These are phyloP conservation scores for Trypanosoma melophagium DNA, from an alignment of 208 protist species.

Conservation along the genomic window DNA sequence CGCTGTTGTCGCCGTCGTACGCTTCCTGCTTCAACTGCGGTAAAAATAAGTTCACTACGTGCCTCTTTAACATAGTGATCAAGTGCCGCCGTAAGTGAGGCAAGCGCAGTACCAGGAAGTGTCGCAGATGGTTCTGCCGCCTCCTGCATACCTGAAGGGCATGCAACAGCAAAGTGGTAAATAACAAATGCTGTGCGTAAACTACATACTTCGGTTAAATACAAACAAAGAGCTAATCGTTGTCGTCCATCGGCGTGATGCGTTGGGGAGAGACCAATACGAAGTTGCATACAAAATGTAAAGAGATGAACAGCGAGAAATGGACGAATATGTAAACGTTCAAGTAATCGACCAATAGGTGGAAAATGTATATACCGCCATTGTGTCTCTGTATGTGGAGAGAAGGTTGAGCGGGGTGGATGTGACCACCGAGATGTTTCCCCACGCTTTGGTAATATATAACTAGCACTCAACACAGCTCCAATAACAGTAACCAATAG, in stretches of 20 bases:
- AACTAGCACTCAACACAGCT: conserved; percentile 42
- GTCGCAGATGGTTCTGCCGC: not conserved
- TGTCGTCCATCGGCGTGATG: conserved; percentile 52
- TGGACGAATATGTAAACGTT: conserved; percentile 29
- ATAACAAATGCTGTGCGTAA: conserved; percentile 40
- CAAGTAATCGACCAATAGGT: conserved; percentile 63
- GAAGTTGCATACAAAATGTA: conserved; percentile 47
- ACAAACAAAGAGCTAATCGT: conserved; percentile 37
- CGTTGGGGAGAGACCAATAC: conserved; percentile 45
- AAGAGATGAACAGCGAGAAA: conserved; percentile 65
- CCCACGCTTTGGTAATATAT: conserved; percentile 40
- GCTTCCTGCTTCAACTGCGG: conserved; percentile 8
- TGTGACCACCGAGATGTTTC: conserved; percentile 13
- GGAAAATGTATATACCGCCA: conserved; percentile 60
- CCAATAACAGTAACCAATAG: conserved; percentile 53
- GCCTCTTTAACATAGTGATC: conserved; percentile 40
- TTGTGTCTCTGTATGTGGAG: conserved; percentile 29
- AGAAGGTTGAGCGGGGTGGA: conserved; percentile 3
- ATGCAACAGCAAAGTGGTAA: conserved; percentile 49
- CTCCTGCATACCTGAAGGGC: conserved; percentile 12
- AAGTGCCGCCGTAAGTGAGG: conserved; percentile 45
- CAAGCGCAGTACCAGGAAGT: conserved; percentile 32
- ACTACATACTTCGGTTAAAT: conserved; percentile 40
- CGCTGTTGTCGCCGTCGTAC: conserved; percentile 5
- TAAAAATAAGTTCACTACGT: conserved; percentile 34